Evolutionary conservation across 2,329 filamentous ascomycete species (phyloP).

Genomic region (Dactylellina haptotyla): DNA sequence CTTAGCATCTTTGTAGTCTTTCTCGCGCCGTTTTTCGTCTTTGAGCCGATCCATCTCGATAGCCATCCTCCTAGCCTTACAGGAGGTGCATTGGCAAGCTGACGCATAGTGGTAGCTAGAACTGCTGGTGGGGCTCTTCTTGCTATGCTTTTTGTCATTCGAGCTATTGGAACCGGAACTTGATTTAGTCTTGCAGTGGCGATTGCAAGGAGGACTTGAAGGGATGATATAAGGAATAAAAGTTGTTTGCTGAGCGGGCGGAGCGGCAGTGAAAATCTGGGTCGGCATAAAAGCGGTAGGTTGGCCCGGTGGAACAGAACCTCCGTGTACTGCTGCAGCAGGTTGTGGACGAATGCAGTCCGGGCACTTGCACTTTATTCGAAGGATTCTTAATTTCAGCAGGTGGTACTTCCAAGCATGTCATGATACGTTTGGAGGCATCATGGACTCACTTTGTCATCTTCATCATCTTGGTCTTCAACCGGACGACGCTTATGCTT

Average conservation of each 20-base stretch:
- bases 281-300: slow-evolving; percentile 19
- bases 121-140: slow-evolving; percentile 8
- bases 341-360: slow-evolving; percentile 17
- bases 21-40: slow-evolving; percentile 35
- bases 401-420: neutral
- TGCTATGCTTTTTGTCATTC: neutral
- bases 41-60: slow-evolving; percentile 45
- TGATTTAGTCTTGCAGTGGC: slow-evolving; percentile 13
- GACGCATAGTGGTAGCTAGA: slow-evolving; percentile 31
- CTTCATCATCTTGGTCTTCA: slow-evolving; percentile 8
- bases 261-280: slow-evolving; percentile 16
- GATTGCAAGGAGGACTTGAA: neutral
- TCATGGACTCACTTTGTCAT: slow-evolving; percentile 23
- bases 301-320: neutral
- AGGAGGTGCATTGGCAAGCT: slow-evolving; percentile 31
- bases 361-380: slow-evolving; percentile 23
- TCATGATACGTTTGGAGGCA: neutral
- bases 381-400: neutral
- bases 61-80: slow-evolving; percentile 44
- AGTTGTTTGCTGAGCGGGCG: slow-evolving; percentile 31
- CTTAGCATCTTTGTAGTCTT: slow-evolving; percentile 34
- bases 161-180: slow-evolving; percentile 3
- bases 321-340: neutral
- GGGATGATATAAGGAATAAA: slow-evolving; percentile 48
- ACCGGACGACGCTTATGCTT: slow-evolving; percentile 8